Percentiles rank a stretch among this genome's conserved stretches.
Evolutionary conservation across 257 asterid genomes (phyloP).

Genomic region (Striga asiatica): DNA sequence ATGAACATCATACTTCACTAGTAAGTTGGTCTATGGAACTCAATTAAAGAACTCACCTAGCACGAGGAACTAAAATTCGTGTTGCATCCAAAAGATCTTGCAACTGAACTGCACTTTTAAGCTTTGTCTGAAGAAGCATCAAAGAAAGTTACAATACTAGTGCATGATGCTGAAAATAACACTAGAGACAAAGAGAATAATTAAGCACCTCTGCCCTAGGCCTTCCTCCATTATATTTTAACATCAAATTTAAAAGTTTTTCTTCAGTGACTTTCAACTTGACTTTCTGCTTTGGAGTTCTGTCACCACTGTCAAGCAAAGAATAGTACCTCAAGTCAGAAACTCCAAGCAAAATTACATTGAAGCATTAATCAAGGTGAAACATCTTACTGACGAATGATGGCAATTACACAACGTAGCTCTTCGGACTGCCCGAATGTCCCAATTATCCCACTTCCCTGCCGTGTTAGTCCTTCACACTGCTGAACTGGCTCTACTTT

Average conservation of each 20-base stretch:
- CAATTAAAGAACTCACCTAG: slow-evolving; percentile 37
- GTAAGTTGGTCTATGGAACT: slow-evolving; percentile 6
- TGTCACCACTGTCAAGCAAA: slow-evolving; percentile 72
- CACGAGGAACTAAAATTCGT: slow-evolving; percentile 83
- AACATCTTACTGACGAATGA: slow-evolving; percentile 78
- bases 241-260: slow-evolving; percentile 89
- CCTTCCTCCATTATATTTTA: slow-evolving; percentile 90
- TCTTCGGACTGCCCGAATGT: slow-evolving; percentile 92
- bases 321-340: slow-evolving; percentile 16
- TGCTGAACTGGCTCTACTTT: slow-evolving; percentile 84
- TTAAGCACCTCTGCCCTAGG: slow-evolving; percentile 80
- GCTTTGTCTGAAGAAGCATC: slow-evolving; percentile 63
- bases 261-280: slow-evolving; percentile 96
- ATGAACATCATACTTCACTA: slow-evolving; percentile 1
- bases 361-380: not conserved
- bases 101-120: slow-evolving; percentile 93
- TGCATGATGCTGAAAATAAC: slow-evolving; percentile 3
- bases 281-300: slow-evolving; percentile 99
- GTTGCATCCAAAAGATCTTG: slow-evolving; percentile 99
- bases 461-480: slow-evolving; percentile 86
- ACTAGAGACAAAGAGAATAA: not conserved
- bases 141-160: slow-evolving; percentile 7
- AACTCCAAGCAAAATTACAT: slow-evolving; percentile 6
- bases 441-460: slow-evolving; percentile 92
- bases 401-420: slow-evolving; percentile 90